Evolutionary conservation across 257 asterid genomes (phyloP).

Genomic region (Marsdenia floribunda): DNA sequence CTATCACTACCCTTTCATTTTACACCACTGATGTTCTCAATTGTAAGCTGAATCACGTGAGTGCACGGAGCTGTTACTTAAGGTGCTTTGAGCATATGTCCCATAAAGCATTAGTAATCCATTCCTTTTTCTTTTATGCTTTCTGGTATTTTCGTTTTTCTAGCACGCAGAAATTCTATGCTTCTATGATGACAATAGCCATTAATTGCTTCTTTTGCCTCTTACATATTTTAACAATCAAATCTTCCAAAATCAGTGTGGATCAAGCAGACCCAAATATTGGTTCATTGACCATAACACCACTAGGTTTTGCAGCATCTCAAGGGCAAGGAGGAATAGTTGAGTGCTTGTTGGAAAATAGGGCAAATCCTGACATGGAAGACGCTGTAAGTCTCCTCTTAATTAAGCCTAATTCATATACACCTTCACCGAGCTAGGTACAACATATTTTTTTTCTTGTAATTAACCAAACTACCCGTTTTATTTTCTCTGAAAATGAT

Average conservation of each 20-base stretch:
- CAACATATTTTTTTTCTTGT: too few species aligned
- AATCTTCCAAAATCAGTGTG: neutral
- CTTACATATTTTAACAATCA: too few species aligned
- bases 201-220: too few species aligned
- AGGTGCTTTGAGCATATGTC: neutral
- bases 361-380: constrained; percentile 1
- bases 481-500: too few species aligned
- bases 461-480: too few species aligned
- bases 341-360: neutral
- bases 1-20: neutral
- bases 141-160: too few species aligned
- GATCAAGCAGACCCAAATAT: constrained; percentile 14
- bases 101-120: neutral
- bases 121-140: neutral
- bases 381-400: neutral
- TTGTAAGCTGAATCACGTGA: constrained; percentile 4
- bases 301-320: constrained; percentile 4
- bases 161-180: too few species aligned
- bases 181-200: too few species aligned
- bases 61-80: constrained; percentile 20
- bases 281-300: neutral
- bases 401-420: too few species aligned
- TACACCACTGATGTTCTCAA: constrained; percentile 8
- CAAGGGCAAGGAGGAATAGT: neutral
- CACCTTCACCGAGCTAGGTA: too few species aligned